Base-by-base conservation (phyloP, 805 yeast species). In the Yarrowia alimentaria region DNA sequence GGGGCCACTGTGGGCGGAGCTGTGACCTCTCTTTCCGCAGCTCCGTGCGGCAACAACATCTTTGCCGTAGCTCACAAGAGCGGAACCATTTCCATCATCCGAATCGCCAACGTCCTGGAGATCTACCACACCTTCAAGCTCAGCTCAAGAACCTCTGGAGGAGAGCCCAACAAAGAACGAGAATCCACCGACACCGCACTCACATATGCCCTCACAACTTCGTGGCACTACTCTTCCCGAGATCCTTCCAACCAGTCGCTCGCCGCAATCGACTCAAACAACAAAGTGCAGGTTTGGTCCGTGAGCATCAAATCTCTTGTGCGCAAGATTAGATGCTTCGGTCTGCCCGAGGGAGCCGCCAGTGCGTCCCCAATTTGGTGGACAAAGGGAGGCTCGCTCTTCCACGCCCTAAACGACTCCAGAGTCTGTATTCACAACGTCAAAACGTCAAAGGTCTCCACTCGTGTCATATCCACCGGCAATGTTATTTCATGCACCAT, bases 201-300 rank as follows among this genome's bases (percentile, higher is more conserved):
- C 0, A 29, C 19, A 13, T 43, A 30, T 18, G 35, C 50, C 5
- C 37, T 43, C 4, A 24, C 50, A 1, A 30, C 29, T 3, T 26
- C 54, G 16, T 51, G 54, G 54, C 54, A 51, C 21, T 51, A 51
- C 53, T 45, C 52, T 10, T 45, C 52, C 2, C 14, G 35, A 32
- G 35, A 34, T 14, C 14, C 24, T 5, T 16, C 37, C 9, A 29
- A 24, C 24, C 54, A 51, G 25, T 45, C 48, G 1, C 18, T 51
- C 19, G 54, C 54, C 6, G 33, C 45, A 6, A 19, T 51, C 10
- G 54, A 51, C 26, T 38, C 38, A n/a, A 45, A 31, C 47, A 50
- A 47, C 33, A 32, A 40, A 24, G 17, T 51, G n/a, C 42, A 32
- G 26, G 53, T 51, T 4, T 51, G 54, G 54, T 28, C 53, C 14